Base-by-base conservation (phyloP, 768 basidiomycete genomes). In the Cystobasidium tubakii region DNA sequence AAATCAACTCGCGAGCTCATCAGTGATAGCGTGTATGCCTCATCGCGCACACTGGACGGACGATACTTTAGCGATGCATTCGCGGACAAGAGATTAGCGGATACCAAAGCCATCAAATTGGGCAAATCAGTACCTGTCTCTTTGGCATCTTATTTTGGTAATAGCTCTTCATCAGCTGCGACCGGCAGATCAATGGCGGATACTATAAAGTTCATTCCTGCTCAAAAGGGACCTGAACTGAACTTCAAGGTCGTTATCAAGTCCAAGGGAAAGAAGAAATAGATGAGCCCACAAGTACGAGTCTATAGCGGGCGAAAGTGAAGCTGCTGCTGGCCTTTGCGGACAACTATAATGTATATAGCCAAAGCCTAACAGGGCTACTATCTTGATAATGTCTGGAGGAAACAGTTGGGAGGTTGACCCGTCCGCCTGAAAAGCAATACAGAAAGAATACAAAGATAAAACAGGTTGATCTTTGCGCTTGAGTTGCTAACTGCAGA, bases 51-150 rank as follows among this genome's bases (percentile, higher is more conserved):
- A 1, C 86, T 99, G 64, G 93, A 98, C 79, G 96, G 96, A 4
- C 86, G 94, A 64, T 87, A 95, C 43, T 99, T 98, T 79, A 94
- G 96, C 1, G 85, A 90, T 15, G 94, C 98, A 77, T 99, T 91
- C 78, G 87, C 92, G 66, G 86, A 85, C 75, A 90, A 87, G 80
- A 89, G 96, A 65, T 94, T 92, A 82, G 86, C 85, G 23, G 95
- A 98, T 80, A 89, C 88, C 50, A 69, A 53, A 19, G 27, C 64
- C 31, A 53, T 50, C 54, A 75, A 63, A 53, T 34, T 60, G 42
- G 70, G 50, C 27, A 70, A 44, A 23, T 27, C 36, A 13, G 21
- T 29, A 25, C 33, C 67, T 31, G 46, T 53, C n/a, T 33, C 74
- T 10, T 17, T 66, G 19, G 25, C 67, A 23, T 42, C 71, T 23